Percentiles rank a stretch among this genome's conserved stretches.
phyloP scores from a whole-genome alignment of 2,329 filamentous ascomycete species.

The Penicillium digitatum region DNA sequence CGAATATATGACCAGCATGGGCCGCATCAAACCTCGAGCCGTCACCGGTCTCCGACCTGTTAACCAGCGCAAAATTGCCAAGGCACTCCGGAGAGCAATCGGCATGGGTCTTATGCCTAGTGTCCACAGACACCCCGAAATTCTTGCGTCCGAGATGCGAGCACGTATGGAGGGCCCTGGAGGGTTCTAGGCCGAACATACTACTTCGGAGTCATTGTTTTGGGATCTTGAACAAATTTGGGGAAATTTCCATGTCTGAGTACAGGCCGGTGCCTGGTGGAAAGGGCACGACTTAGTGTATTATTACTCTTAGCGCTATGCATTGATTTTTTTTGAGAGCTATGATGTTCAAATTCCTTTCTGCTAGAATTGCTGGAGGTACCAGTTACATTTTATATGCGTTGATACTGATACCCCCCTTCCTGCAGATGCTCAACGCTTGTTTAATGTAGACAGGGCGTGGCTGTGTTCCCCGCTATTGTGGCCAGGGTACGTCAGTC shows the following conservation, averaged over 20 bases:
- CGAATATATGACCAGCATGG: slow-evolving; percentile 80
- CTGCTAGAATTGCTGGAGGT: neutral
- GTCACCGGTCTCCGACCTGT: slow-evolving; percentile 77
- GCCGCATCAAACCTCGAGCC: slow-evolving; percentile 73
- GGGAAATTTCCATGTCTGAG: slow-evolving; percentile 17
- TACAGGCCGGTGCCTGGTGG: slow-evolving; percentile 8
- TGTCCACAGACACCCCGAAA: slow-evolving; percentile 81
- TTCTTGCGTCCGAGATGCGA: slow-evolving; percentile 51
- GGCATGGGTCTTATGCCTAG: slow-evolving; percentile 90
- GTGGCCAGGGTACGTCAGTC: slow-evolving; percentile 20
- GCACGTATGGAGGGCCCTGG: slow-evolving; percentile 24
- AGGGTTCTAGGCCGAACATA: slow-evolving; percentile 6
- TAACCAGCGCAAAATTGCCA: slow-evolving; percentile 90
- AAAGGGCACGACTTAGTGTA: slow-evolving; percentile 16
- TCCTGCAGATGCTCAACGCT: neutral
- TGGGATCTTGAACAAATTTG: neutral
- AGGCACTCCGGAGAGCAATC: slow-evolving; percentile 82
- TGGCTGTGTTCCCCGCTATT: slow-evolving; percentile 14
- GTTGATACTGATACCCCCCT: neutral
- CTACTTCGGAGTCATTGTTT: slow-evolving; percentile 10
- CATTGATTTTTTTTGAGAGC: slow-evolving; percentile 7
- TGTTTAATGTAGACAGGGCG: neutral
- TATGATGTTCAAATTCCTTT: neutral
- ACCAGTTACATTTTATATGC: neutral
- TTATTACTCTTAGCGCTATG: slow-evolving; percentile 23